Conservation (phyloP, 164 flowering plant species). For the Vitis rotundifolia region DNA sequence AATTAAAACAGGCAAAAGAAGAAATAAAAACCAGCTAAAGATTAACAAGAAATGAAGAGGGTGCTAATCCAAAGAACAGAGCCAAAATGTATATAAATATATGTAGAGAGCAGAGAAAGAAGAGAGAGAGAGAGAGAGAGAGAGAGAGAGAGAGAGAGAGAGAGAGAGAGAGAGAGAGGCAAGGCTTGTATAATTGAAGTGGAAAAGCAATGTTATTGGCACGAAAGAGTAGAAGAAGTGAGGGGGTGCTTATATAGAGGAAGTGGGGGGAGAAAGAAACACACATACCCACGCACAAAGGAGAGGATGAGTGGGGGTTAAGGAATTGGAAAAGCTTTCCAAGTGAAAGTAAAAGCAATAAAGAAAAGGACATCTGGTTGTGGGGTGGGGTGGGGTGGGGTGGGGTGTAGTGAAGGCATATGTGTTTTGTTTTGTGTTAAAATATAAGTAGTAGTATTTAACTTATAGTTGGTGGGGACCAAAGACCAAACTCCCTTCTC, state of each 20-base stretch:
- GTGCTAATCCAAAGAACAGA: not conserved
- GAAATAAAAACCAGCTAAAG: not conserved
- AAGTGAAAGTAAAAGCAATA: too few relatives aligned
- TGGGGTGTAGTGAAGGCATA: too few relatives aligned
- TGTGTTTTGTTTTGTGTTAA: too few relatives aligned
- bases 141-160: constrained; percentile 6
- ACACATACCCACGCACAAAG: not conserved
- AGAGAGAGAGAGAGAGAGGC: constrained; percentile 9
- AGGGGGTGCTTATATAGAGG: constrained; percentile 5
- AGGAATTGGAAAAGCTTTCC: constrained; percentile 3
- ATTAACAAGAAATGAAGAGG: not conserved
- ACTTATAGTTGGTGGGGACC: too few relatives aligned
- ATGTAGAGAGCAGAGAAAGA: not conserved
- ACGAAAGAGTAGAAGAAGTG: constrained; percentile 3
- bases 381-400: too few relatives aligned
- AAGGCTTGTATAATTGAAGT: constrained; percentile 4
- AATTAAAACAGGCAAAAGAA: not conserved
- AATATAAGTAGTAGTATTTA: too few relatives aligned
- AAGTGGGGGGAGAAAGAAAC: not conserved
- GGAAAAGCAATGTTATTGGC: not conserved
- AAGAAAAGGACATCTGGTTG: too few relatives aligned
- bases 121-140: constrained; percentile 1
- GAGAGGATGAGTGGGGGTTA: constrained; percentile 10
- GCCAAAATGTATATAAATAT: not conserved
- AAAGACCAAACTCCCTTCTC: too few relatives aligned